Evolutionary conservation across 805 yeast species (phyloP).

Genomic region (Saturnispora ahearnii): DNA sequence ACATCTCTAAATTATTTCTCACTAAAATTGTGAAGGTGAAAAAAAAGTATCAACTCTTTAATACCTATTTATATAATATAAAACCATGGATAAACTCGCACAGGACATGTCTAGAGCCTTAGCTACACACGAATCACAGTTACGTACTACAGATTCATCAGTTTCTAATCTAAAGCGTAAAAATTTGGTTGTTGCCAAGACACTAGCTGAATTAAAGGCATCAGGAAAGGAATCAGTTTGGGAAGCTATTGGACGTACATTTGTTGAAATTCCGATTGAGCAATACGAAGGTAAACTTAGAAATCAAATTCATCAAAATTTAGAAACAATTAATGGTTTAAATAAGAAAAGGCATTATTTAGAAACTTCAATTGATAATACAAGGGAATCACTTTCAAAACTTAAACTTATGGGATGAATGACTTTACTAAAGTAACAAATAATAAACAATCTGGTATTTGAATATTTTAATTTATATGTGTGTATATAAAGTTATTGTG

Average conservation of each 20-base stretch:
- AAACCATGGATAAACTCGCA: conserved; percentile 5
- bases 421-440: neutral
- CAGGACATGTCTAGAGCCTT: conserved; percentile 6
- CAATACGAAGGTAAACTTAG: conserved; percentile 41
- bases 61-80: neutral
- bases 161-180: conserved; percentile 41
- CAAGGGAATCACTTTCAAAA: conserved; percentile 53
- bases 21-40: neutral
- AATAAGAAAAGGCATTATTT: conserved; percentile 63
- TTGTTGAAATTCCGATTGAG: conserved; percentile 37
- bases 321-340: conserved; percentile 53
- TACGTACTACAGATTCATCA: conserved; percentile 24
- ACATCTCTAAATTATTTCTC: neutral
- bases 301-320: conserved; percentile 42
- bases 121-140: conserved; percentile 6
- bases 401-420: conserved; percentile 2
- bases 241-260: conserved; percentile 80
- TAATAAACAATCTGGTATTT: neutral
- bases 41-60: neutral
- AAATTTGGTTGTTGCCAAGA: conserved; percentile 44
- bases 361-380: conserved; percentile 68
- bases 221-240: conserved; percentile 50
- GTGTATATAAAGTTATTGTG: neutral
- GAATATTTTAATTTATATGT: neutral
- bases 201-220: conserved; percentile 44